Evolutionary conservation across 2,329 filamentous ascomycete species (phyloP), one percentile per base, ranked within the genome.

Genomic region (Colletotrichum zoysiae): DNA sequence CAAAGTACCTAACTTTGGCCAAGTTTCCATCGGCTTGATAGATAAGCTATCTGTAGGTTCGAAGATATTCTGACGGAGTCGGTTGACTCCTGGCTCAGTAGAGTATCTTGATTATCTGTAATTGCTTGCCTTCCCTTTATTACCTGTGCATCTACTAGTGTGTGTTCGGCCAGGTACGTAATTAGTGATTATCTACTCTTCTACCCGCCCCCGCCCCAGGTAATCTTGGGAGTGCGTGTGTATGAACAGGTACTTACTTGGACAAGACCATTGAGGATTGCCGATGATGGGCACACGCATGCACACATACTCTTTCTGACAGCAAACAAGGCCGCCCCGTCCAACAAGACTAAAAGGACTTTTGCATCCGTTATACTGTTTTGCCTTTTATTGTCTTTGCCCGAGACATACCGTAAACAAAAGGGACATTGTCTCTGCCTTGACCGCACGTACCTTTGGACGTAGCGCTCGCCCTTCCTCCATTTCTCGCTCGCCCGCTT

Each of bases 401-500:
- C 7, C 9, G 20, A 23, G 55, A 23, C 35, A 40, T n/a, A 57
- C 14, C 18, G 9, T 35, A 40, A 23, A 58, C 56, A 26, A 20
- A 38, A 42, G n/a, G 55, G n/a, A 26, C 35, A 46, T 35, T 60
- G 57, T 42, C 16, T 38, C 40, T 58, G 56, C 56, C 56, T 42
- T 40, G 56, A 58, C 38, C 56, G 35, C 56, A 23, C 38, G 38
- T 58, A 58, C 56, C 38, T 42, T 42, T 35, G 35, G n/a, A 42
- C 56, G n/a, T n/a, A 53, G 23, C 60, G 44, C 57, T 59, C 57
- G 42, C 57, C 57, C 64, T 38, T 38, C 35, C 38, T 62, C 46
- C 48, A 42, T 40, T 30, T 50, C 55, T 59, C 30, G 23, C 44
- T 50, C 23, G 14, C 26, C 14, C 58, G 33, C 42, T 35, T 40